Evolutionary conservation across 139 green algal genomes (phyloP).

Genomic region (Picochlorum sp.): DNA sequence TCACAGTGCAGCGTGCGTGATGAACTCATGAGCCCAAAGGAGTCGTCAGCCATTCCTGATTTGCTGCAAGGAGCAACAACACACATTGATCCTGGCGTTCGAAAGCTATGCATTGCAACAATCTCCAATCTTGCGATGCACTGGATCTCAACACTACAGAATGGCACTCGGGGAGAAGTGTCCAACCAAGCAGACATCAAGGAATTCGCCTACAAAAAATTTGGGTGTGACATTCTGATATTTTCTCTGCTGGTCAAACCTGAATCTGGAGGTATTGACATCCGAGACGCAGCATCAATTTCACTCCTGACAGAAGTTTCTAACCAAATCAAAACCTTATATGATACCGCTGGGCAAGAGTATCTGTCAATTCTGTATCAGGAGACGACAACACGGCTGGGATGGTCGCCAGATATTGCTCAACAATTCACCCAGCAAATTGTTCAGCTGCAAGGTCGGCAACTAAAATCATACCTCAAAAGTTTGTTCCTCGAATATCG

Average conservation of each 20-base stretch:
- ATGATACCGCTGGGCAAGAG: constrained; percentile 35
- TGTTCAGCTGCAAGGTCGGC: constrained; percentile 16
- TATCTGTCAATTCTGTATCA: constrained; percentile 32
- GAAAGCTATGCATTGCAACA: constrained; percentile 28
- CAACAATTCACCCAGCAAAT: constrained; percentile 52
- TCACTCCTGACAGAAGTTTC: constrained; percentile 55
- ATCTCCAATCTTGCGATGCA: background rate
- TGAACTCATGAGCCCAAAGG: constrained; percentile 6
- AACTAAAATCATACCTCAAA: constrained; percentile 51
- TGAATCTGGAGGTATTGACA: constrained; percentile 32
- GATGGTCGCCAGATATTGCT: constrained; percentile 27
- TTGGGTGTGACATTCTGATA: constrained; percentile 52
- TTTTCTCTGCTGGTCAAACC: constrained; percentile 24
- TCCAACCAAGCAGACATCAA: constrained; percentile 29
- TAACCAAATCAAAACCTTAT: constrained; percentile 44
- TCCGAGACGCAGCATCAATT: constrained; percentile 49
- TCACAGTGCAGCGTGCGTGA: constrained; percentile 10
- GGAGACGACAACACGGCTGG: constrained; percentile 34
- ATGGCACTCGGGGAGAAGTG: background rate
- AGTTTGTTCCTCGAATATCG: constrained; percentile 23
- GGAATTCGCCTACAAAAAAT: constrained; percentile 41
- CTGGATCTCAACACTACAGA: background rate
- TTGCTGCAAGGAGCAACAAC: constrained; percentile 21
- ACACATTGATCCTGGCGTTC: constrained; percentile 9
- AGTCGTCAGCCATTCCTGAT: constrained; percentile 33